phyloP scores from a whole-genome alignment of 2,329 filamentous ascomycete species.

The Fusarium albidum region DNA sequence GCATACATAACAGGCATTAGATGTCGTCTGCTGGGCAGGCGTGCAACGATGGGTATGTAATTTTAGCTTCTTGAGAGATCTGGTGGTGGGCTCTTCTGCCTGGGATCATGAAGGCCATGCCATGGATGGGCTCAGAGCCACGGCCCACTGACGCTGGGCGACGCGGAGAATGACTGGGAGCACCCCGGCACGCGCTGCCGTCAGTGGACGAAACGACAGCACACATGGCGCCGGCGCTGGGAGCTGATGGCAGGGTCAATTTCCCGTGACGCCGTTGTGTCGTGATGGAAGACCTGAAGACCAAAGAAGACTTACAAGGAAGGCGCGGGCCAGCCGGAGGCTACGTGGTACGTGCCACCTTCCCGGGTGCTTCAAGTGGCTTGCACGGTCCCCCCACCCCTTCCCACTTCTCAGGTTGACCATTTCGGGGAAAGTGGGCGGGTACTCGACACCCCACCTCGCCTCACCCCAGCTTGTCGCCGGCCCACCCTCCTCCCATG shows the following conservation, averaged over 20 bases:
- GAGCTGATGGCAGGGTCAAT: constrained; percentile 34
- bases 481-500: constrained; percentile 9
- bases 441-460: not conserved
- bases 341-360: constrained; percentile 17
- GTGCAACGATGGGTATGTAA: constrained; percentile 21
- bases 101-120: constrained; percentile 16
- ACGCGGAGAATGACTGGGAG: constrained; percentile 34
- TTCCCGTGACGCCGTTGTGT: constrained; percentile 40
- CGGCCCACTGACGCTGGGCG: constrained; percentile 24
- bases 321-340: constrained; percentile 28
- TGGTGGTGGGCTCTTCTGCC: constrained; percentile 21
- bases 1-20: constrained; percentile 10
- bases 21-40: constrained; percentile 20
- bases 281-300: constrained; percentile 33
- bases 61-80: constrained; percentile 35
- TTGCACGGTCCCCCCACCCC: constrained; percentile 6
- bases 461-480: constrained; percentile 8
- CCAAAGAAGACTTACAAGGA: constrained; percentile 37
- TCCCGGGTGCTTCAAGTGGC: constrained; percentile 24
- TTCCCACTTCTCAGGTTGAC: constrained; percentile 19
- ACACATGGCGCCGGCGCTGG: constrained; percentile 34
- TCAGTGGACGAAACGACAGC: constrained; percentile 31
- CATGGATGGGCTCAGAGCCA: constrained; percentile 15
- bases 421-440: constrained; percentile 25
- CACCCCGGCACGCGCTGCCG: constrained; percentile 28